These are phyloP conservation scores for Phascolomyces articulosus DNA, from an alignment of 371 early-diverging fungal species.

Conservation along the genomic window DNA sequence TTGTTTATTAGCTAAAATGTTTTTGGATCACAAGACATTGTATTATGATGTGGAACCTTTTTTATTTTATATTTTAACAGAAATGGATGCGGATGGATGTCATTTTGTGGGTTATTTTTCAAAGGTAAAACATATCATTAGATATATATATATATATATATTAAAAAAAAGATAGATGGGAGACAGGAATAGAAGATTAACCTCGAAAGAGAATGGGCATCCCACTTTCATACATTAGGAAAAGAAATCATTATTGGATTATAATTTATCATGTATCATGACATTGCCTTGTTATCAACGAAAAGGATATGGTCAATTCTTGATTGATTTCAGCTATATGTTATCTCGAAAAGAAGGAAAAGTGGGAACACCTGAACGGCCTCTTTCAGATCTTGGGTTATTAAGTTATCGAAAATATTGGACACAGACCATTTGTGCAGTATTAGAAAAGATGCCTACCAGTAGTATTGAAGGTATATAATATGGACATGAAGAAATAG, in stretches of 20 bases:
- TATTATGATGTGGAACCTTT: constrained; percentile 99
- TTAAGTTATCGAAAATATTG: constrained; percentile 92
- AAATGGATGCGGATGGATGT: constrained; percentile 77
- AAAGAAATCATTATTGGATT: constrained; percentile 87
- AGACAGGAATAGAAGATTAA: no score
- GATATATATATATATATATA: no score
- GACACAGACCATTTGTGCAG: constrained; percentile 53
- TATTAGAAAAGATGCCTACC: constrained; percentile 31
- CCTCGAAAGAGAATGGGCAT: no score
- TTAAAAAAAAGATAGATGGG: no score
- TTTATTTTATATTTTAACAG: constrained; percentile 96
- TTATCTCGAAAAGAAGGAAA: constrained; percentile 89
- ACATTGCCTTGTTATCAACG: constrained; percentile 96
- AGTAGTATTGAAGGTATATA: constrained; percentile 47
- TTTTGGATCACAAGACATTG: constrained; percentile 99
- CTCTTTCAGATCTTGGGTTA: constrained; percentile 97
- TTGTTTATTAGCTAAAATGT: constrained; percentile 97
- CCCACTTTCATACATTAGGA: constrained; percentile 58
- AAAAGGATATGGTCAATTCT: constrained; percentile 96
- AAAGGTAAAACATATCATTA: constrained; percentile 67
- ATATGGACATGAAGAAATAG: not conserved
- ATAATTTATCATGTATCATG: constrained; percentile 99
- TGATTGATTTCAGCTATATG: constrained; percentile 98
- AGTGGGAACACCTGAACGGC: constrained; percentile 97
- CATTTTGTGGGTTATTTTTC: constrained; percentile 99